Evolutionary conservation across 2,329 filamentous ascomycete genomes (phyloP).

Genomic region (Scorias spongiosa): DNA sequence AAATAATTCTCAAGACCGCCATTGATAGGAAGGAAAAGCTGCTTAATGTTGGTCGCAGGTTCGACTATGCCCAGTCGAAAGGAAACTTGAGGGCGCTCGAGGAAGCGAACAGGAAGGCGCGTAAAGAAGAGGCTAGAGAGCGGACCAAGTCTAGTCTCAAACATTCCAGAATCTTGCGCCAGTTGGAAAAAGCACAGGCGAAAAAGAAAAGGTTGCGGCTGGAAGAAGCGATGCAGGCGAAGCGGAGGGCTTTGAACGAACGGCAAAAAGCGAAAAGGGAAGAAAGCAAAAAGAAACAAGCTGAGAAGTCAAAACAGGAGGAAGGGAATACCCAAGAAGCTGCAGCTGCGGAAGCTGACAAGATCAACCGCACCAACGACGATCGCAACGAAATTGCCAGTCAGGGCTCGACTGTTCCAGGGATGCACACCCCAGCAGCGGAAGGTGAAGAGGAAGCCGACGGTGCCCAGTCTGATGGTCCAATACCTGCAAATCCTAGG

Average conservation of each 20-base stretch:
- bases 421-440: neutral
- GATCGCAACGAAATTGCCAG: neutral
- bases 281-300: conserved; percentile 4
- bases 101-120: conserved; percentile 25
- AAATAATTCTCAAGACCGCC: conserved; percentile 51
- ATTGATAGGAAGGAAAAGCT: conserved; percentile 56
- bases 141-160: conserved; percentile 22
- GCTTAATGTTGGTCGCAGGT: conserved; percentile 51
- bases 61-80: conserved; percentile 56
- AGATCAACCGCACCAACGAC: neutral
- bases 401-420: neutral
- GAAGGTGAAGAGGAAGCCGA: neutral
- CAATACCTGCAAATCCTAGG: neutral
- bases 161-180: conserved; percentile 23
- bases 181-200: conserved; percentile 24
- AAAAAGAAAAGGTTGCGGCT: conserved; percentile 9
- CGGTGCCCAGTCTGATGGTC: neutral
- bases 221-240: conserved; percentile 13
- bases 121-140: conserved; percentile 21
- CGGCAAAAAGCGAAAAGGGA: conserved; percentile 1
- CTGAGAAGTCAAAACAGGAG: neutral
- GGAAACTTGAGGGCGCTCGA: conserved; percentile 40
- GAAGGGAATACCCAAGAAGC: neutral
- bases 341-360: neutral
- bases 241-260: conserved; percentile 9